These are phyloP conservation scores for Anthostomella pinea DNA, from an alignment of 2,329 filamentous ascomycete species.

Conservation along the genomic window DNA sequence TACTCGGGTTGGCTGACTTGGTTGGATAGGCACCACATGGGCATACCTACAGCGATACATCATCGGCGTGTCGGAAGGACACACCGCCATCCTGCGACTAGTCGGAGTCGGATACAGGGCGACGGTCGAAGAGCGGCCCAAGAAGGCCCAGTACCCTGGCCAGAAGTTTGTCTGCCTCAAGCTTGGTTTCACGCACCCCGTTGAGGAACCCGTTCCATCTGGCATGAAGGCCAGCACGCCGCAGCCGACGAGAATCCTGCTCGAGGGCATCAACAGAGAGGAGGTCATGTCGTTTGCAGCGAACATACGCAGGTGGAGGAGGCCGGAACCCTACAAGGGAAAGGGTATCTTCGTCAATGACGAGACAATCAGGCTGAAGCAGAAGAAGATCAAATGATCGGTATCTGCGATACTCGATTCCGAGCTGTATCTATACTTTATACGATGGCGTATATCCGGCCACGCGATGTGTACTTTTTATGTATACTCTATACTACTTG, in stretches of 20 bases:
- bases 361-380: constrained; percentile 96
- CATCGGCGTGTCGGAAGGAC: constrained; percentile 91
- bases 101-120: constrained; percentile 96
- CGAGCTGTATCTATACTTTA: constrained; percentile 27
- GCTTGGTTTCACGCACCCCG: constrained; percentile 93
- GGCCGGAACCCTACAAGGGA: constrained; percentile 96
- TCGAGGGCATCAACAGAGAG: constrained; percentile 86
- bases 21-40: constrained; percentile 72
- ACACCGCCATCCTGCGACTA: constrained; percentile 86
- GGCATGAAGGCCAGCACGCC: constrained; percentile 86
- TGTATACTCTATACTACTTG: constrained; percentile 16
- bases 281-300: constrained; percentile 89
- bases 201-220: constrained; percentile 80
- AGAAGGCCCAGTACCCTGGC: constrained; percentile 71
- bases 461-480: constrained; percentile 26
- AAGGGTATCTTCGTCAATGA: constrained; percentile 99
- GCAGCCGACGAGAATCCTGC: constrained; percentile 83
- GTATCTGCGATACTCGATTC: too few species aligned
- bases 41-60: constrained; percentile 89
- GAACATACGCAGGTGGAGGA: constrained; percentile 80
- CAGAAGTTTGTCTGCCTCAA: constrained; percentile 91
- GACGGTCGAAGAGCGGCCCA: constrained; percentile 73
- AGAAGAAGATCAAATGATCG: constrained; percentile 88
- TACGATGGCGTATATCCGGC: constrained; percentile 23
- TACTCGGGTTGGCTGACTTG: background rate